Evolutionary conservation across 1,284 basidiomycete species (phyloP).

Genomic region (Cystobasidium pallidum): DNA sequence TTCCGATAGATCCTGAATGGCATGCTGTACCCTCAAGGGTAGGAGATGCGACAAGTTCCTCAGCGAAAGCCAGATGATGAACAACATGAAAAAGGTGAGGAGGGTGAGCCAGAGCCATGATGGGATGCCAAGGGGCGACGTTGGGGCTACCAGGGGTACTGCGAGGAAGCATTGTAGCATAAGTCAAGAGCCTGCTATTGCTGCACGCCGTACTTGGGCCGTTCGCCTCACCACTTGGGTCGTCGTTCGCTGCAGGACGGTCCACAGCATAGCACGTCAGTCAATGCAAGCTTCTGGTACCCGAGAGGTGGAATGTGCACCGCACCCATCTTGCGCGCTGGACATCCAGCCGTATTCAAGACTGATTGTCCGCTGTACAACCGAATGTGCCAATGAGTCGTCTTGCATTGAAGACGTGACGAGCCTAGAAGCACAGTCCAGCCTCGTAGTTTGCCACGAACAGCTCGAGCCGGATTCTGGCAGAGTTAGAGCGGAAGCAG

Average conservation of each 20-base stretch:
- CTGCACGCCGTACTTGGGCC: too few species aligned
- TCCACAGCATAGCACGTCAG: background rate
- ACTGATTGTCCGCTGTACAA: background rate
- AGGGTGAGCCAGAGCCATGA: conserved; percentile 43
- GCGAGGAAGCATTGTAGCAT: background rate
- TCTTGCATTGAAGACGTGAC: too few species aligned
- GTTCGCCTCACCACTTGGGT: conserved; percentile 5
- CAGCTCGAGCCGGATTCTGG: too few species aligned
- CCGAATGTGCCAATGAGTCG: too few species aligned
- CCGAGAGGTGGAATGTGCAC: background rate
- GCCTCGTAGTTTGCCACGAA: too few species aligned
- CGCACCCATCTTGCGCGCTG: background rate
- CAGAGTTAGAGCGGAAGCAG: too few species aligned
- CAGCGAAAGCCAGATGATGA: conserved; percentile 30
- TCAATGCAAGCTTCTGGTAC: too few species aligned
- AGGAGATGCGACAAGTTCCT: conserved; percentile 31
- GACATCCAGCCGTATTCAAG: background rate
- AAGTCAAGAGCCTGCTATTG: too few species aligned
- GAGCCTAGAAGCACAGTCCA: too few species aligned
- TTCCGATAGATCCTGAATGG: conserved; percentile 29
- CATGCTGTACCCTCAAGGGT: conserved; percentile 15
- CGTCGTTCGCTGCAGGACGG: conserved; percentile 16
- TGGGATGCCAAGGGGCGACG: conserved; percentile 26
- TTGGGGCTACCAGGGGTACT: background rate
- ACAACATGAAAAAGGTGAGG: conserved; percentile 36